Base-by-base conservation (phyloP, 2,329 filamentous ascomycete species). In the Diplocarpon mali region DNA sequence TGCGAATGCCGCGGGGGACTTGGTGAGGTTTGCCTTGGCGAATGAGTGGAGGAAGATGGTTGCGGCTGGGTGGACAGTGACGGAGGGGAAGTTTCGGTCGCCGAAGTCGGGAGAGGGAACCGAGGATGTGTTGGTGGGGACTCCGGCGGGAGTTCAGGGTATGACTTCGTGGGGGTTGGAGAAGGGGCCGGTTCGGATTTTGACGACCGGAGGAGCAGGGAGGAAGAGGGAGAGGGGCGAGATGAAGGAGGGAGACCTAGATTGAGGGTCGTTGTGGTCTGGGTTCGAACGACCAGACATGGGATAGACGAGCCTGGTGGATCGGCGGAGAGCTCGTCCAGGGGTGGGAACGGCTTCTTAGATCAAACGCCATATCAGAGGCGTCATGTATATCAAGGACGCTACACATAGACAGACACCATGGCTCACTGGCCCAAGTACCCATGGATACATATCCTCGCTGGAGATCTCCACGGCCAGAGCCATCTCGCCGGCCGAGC, bases 1-100 rank as follows among this genome's bases (percentile, higher is more conserved):
- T 60, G 87, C 92, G 0, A 75, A 82, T 38, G 85, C 89, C 0
- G 90, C 93, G 0, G 92, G 90, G 0, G 88, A 96, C 48, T 64
- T 98, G 41, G 85, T 94, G 0, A 70, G 83, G 38, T 71, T 78
- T 40, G 85, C 80, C 62, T 72, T 93, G 5, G 72, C 69, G 42
- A 71, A 82, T 44, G 72, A 78, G 50, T 95, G 87, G 85, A 75
- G 72, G 50, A 64, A 65, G 28, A 68, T 92, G 70, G 72, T 76
- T 62, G 64, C 66, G 34, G 65, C 73, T 16, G 87, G 87, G 0
- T 95, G 85, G 83, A 68, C 53, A 30, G 58, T 85, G 16, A 64
- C 69, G 13, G 65, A 73, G 34, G 76, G 70, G 1, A 57, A 65
- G 39, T 53, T 68, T 28, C 44, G 46, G 14, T 43, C 51, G 29